Percentiles rank a stretch among this genome's conserved stretches.
These are phyloP conservation scores for Colletotrichum chrysophilum DNA, from an alignment of 2,329 filamentous ascomycete species.

Conservation along the genomic window DNA sequence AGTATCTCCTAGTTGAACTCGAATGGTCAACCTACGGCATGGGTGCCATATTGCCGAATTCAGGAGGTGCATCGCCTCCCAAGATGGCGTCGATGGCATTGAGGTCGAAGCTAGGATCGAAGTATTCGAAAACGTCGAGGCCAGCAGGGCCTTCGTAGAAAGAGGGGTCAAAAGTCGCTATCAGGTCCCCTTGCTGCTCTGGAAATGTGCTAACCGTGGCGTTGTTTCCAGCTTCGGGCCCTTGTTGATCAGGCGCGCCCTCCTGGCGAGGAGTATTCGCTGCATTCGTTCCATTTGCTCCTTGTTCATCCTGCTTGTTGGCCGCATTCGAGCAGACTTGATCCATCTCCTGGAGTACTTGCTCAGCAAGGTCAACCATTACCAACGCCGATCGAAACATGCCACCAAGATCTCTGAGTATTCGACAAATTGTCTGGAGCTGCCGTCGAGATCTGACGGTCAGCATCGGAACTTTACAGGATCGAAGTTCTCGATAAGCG, in stretches of 20 bases:
- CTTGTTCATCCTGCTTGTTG: constrained; percentile 10
- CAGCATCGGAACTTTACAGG: constrained; percentile 23
- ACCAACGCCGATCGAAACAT: constrained; percentile 26
- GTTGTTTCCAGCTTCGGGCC: neutral
- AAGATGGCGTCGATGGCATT: constrained; percentile 26
- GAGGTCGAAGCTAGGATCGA: constrained; percentile 27
- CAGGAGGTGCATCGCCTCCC: constrained; percentile 9
- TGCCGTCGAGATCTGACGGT: constrained; percentile 17
- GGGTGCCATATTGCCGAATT: neutral
- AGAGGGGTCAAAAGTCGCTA: neutral
- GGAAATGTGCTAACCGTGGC: neutral
- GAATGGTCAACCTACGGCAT: neutral
- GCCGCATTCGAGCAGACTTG: constrained; percentile 18
- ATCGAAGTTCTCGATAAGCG: constrained; percentile 26
- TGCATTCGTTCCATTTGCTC: neutral
- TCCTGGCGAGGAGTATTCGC: constrained; percentile 9
- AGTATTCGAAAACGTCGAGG: constrained; percentile 26
- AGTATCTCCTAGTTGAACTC: neutral
- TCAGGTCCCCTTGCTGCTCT: neutral
- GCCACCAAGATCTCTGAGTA: constrained; percentile 23
- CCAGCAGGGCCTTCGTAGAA: constrained; percentile 11
- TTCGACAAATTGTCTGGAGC: constrained; percentile 25
- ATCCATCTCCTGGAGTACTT: constrained; percentile 26
- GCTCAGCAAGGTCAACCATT: constrained; percentile 26
- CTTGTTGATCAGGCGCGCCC: neutral